A percentile compares a stretch with the other conserved stretches of the same genome.
Evolutionary conservation across 352 stramenopile genomes (phyloP).

Genomic region (Phytophthora kernoviae): DNA sequence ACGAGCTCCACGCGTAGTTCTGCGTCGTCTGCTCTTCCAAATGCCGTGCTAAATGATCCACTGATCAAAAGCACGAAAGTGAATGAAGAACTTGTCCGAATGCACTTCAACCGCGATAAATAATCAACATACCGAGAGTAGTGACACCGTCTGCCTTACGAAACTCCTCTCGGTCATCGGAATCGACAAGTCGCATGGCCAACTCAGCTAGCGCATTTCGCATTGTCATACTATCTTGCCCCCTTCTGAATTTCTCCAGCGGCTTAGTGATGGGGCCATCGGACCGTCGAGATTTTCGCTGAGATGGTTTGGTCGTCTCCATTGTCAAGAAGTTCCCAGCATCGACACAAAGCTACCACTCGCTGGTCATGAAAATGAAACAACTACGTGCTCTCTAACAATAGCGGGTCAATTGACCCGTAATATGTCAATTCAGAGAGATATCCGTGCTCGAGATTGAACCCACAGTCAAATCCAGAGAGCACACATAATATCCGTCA

Average conservation of each 20-base stretch:
- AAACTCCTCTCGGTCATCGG: slow-evolving; percentile 60
- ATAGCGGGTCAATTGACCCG: background rate
- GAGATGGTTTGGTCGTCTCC: slow-evolving; percentile 7
- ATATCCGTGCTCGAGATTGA: background rate
- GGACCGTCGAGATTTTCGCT: slow-evolving; percentile 25
- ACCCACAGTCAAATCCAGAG: background rate
- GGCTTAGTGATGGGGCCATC: slow-evolving; percentile 40
- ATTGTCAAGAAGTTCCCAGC: slow-evolving; percentile 1
- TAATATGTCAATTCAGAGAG: background rate
- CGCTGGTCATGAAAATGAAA: background rate
- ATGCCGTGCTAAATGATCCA: slow-evolving; percentile 62
- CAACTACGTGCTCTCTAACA: slow-evolving; percentile 1
- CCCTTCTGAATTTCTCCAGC: slow-evolving; percentile 51
- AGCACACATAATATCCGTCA: background rate
- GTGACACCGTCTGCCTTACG: slow-evolving; percentile 58
- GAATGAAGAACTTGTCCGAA: background rate
- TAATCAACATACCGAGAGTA: slow-evolving; percentile 38
- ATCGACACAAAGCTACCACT: background rate
- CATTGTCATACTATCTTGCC: slow-evolving; percentile 30
- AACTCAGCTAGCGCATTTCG: slow-evolving; percentile 56
- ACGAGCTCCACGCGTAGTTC: slow-evolving; percentile 43
- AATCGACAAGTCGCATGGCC: slow-evolving; percentile 58
- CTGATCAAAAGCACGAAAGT: slow-evolving; percentile 16
- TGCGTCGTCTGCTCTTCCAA: slow-evolving; percentile 62
- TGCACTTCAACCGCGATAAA: background rate